Evolutionary conservation across 2,329 filamentous ascomycete species (phyloP).

Genomic region (Cercospora sp.): DNA sequence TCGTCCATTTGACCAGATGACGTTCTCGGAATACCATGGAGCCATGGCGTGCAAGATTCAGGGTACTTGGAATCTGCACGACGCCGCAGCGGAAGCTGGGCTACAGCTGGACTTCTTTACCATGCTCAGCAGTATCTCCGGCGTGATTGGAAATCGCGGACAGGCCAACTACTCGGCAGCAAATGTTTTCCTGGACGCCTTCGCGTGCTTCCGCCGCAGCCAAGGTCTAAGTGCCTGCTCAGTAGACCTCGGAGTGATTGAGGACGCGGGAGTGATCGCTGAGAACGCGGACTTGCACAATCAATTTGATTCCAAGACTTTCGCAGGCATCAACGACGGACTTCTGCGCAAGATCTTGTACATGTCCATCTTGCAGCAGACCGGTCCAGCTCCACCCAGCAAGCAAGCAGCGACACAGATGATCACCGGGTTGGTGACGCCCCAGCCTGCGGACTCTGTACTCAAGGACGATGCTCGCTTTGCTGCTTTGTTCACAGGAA

Average conservation of each 20-base stretch:
- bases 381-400: background rate
- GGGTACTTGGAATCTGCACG: conserved; percentile 32
- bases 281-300: background rate
- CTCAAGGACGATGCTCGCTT: background rate
- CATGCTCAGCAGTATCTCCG: background rate
- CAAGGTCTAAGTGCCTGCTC: conserved; percentile 27
- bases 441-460: background rate
- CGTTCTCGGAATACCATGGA: conserved; percentile 6
- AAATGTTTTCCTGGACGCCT: conserved; percentile 28
- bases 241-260: conserved; percentile 35
- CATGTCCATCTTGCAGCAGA: background rate
- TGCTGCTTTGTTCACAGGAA: background rate
- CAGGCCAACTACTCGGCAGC: conserved; percentile 32
- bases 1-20: conserved; percentile 11
- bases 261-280: conserved; percentile 31
- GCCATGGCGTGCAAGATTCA: conserved; percentile 10
- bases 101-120: background rate
- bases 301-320: background rate
- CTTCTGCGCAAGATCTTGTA: background rate
- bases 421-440: background rate
- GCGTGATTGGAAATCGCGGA: background rate
- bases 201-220: conserved; percentile 29
- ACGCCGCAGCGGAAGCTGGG: conserved; percentile 12
- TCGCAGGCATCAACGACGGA: background rate
- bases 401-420: background rate